Base-by-base conservation (phyloP, 1,284 basidiomycete species). In the Moniliella sp. region DNA sequence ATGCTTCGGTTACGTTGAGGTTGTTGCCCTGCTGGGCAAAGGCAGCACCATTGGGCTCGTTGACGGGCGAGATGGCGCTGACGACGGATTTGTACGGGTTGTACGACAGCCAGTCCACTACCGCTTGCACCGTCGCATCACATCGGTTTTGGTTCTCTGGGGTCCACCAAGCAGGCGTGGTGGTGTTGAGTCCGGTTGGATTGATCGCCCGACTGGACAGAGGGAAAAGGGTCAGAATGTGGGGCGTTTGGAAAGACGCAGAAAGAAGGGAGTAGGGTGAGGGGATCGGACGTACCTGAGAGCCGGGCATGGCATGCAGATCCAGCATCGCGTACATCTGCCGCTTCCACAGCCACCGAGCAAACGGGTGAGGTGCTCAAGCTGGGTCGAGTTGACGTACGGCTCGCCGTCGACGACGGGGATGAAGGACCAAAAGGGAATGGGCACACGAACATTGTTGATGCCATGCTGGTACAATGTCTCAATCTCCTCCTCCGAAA, bases 311-410 rank as follows among this genome's bases (percentile, higher is more conserved):
- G n/a, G n/a, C 64, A 45, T 65, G 64, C 18, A 63, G 40, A 36
- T 65, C 64, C 28, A 65, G 46, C 37, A 63, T 42, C 21, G 59
- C 56, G 38, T 64, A 64, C 50, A 65, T 63, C 31, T 46, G 45
- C 18, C 62, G 54, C 12, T 39, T 37, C 40, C 62, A 54, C 48
- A 49, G 45, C 56, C 52, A 59, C 30, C 31, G 33, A 50, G 41
- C 37, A 48, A 39, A 39, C 45, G 43, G 30, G 45, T 34, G 28
- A 57, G 37, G 32, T 49, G 44, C 28, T 47, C 42, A 5, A 39
- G 31, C 32, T 53, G 49, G 11, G 39, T 39, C 4, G 46, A 32
- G 28, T 42, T 47, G 15, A 40, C 28, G 32, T 49, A 56, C 3
- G 47, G 53, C 37, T 50, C 47, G 11, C 38, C 35, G 15, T 9